phyloP scores from a whole-genome alignment of 805 yeast genomes.

The Starmerella stellata region DNA sequence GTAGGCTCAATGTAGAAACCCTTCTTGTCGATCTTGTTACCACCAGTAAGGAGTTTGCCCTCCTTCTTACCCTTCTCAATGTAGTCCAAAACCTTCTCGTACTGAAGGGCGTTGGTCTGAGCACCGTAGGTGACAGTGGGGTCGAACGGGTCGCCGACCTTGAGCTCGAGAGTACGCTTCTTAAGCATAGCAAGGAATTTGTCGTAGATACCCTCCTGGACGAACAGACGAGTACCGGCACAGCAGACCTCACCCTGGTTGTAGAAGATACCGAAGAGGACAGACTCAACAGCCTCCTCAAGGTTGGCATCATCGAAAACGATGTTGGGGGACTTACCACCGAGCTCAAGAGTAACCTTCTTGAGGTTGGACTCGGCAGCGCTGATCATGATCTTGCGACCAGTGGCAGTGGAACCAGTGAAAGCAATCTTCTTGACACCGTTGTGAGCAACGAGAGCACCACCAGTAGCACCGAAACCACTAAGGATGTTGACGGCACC shows the following conservation, averaged over 20 bases:
- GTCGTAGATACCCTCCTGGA: constrained; percentile 71
- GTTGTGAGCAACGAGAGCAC: constrained; percentile 38
- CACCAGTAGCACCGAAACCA: constrained; percentile 60
- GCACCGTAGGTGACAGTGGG: constrained; percentile 70
- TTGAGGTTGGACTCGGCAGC: constrained; percentile 53
- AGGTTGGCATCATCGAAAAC: constrained; percentile 74
- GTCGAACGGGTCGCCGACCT: constrained; percentile 67
- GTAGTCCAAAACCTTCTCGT: constrained; percentile 53
- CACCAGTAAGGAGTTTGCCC: constrained; percentile 68
- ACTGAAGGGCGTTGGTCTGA: constrained; percentile 63
- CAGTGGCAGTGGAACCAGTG: constrained; percentile 86
- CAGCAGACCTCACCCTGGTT: constrained; percentile 94
- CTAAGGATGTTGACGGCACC: constrained; percentile 57
- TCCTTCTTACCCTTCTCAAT: constrained; percentile 59
- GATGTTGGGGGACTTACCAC: constrained; percentile 88
- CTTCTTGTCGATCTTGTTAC: constrained; percentile 31
- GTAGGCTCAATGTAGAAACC: constrained; percentile 66
- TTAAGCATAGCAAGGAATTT: constrained; percentile 43
- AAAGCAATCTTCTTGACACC: constrained; percentile 74
- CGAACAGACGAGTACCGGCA: constrained; percentile 80
- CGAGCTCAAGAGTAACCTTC: constrained; percentile 81
- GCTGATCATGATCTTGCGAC: constrained; percentile 56
- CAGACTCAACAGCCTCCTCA: constrained; percentile 53
- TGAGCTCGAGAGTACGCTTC: constrained; percentile 31
- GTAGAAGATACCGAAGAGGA: constrained; percentile 65